Base-by-base conservation (phyloP, 192 early-diverging fungal species). In the Coemansia sp. region DNA sequence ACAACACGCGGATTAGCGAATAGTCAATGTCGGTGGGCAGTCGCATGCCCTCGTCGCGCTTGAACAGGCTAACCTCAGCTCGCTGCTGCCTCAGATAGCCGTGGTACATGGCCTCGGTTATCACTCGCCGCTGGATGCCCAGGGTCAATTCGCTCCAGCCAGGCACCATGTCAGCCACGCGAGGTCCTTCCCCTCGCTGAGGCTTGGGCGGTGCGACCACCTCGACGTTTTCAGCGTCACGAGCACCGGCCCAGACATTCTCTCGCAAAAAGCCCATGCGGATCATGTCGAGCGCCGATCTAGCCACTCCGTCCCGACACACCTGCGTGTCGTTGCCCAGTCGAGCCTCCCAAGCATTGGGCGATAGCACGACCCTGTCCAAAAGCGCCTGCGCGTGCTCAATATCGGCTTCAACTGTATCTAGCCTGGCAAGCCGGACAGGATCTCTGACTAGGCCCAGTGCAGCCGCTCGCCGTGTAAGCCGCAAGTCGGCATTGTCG, bases 401-500 rank as follows among this genome's bases (percentile, higher is more conserved):
- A 63, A 91, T 70, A 9, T 85, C 82, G 9, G 67, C 43, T 35
- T 89, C 79, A 12, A 79, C 73, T 1, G 64, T 12, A 33, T 74
- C 74, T 53, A 68, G 76, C 73, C 34, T 70, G 20, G 64, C 75
- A 50, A 76, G 71, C 72, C 59, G 75, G 36, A 12, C 48, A 61
- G 82, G 80, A 80, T 79, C 89, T 59, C 61, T 84, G 63, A 62
- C 77, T 59, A 62, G 79, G 26, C 62, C 90, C 7, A 83, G 84
- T 16, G 86, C 77, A 47, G 85, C 79, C 7, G 85, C 92, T 62
- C 88, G 89, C 45, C 82, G 82, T 0, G 90, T 93, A 57, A 93
- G 72, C 39, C 92, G 79, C 53, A 86, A 23, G 68, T 93, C 92
- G 12, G 92, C 92, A 68, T 93, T 93, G 68, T 93, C 90, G 1